These are phyloP conservation scores for Clarireedia hainanense DNA, from an alignment of 2,329 filamentous ascomycete genomes.

Conservation along the genomic window DNA sequence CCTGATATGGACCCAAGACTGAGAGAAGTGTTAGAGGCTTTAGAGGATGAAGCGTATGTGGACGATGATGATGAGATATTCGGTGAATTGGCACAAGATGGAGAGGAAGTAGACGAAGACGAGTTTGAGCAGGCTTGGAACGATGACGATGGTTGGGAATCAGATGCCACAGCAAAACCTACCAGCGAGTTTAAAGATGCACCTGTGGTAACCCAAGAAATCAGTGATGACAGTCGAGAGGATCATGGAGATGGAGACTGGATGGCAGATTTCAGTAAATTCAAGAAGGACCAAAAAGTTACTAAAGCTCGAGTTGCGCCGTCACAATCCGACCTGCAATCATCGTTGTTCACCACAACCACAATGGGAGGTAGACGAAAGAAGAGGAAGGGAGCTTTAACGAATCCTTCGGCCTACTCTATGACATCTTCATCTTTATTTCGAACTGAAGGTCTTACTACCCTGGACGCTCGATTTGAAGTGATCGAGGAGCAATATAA, in stretches of 20 bases:
- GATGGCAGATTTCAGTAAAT: conserved; percentile 88
- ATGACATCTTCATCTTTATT: conserved; percentile 87
- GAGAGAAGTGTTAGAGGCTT: conserved; percentile 81
- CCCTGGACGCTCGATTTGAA: conserved; percentile 88
- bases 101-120: conserved; percentile 64
- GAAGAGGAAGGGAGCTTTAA: conserved; percentile 92
- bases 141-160: conserved; percentile 75
- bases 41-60: conserved; percentile 94
- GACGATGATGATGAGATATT: conserved; percentile 81
- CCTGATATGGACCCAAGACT: conserved; percentile 95
- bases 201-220: conserved; percentile 33
- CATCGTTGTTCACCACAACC: conserved; percentile 65
- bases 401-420: conserved; percentile 77
- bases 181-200: conserved; percentile 43
- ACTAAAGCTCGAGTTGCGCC: conserved; percentile 33
- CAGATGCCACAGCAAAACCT: conserved; percentile 81
- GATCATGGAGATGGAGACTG: conserved; percentile 69
- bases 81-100: conserved; percentile 59
- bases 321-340: conserved; percentile 57
- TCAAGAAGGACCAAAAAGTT: conserved; percentile 73
- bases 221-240: conserved; percentile 45
- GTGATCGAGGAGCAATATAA: conserved; percentile 77
- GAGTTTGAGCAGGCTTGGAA: conserved; percentile 67
- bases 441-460: conserved; percentile 76
- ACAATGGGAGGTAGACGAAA: conserved; percentile 76